Evolutionary conservation across 2,329 filamentous ascomycete genomes (phyloP).

Genomic region (Epichloe scottii): DNA sequence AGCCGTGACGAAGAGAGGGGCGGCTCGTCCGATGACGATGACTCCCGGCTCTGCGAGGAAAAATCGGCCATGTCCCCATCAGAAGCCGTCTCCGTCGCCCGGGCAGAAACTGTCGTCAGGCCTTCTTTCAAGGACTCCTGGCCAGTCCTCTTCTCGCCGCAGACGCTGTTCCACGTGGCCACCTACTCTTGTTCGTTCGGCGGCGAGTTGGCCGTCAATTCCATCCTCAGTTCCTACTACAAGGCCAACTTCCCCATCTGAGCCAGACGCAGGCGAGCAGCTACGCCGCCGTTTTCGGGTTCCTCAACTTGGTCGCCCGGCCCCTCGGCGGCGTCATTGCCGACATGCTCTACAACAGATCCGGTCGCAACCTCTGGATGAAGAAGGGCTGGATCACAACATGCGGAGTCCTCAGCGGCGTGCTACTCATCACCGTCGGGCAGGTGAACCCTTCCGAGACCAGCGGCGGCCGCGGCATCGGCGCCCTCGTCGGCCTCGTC

Average conservation of each 20-base stretch:
- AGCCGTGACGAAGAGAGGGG: conserved; percentile 18
- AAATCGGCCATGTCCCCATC: conserved; percentile 34
- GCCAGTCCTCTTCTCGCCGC: conserved; percentile 34
- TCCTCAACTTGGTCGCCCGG: conserved; percentile 57
- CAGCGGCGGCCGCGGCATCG: conserved; percentile 17
- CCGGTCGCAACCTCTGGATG: conserved; percentile 21
- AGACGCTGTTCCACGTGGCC: conserved; percentile 40
- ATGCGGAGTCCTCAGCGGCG: conserved; percentile 49
- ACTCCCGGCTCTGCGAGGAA: conserved; percentile 22
- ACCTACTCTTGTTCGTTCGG: conserved; percentile 55
- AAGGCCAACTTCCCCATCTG: conserved; percentile 46
- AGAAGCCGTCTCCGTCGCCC: conserved; percentile 42
- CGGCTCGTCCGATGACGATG: background rate
- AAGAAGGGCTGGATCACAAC: conserved; percentile 33
- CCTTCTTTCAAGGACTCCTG: conserved; percentile 40
- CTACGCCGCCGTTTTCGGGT: conserved; percentile 63
- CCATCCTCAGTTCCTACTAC: conserved; percentile 46
- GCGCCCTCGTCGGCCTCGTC: conserved; percentile 64
- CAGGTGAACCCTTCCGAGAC: conserved; percentile 48
- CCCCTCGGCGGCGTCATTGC: conserved; percentile 50
- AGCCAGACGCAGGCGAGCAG: conserved; percentile 42
- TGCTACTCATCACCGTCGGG: conserved; percentile 48
- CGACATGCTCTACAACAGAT: conserved; percentile 34
- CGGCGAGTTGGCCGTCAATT: conserved; percentile 49
- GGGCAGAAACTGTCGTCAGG: conserved; percentile 39